Percentiles rank a stretch among this genome's conserved stretches.
phyloP scores from a whole-genome alignment of 2,329 filamentous ascomycete genomes.

The Fusarium denticulatum region DNA sequence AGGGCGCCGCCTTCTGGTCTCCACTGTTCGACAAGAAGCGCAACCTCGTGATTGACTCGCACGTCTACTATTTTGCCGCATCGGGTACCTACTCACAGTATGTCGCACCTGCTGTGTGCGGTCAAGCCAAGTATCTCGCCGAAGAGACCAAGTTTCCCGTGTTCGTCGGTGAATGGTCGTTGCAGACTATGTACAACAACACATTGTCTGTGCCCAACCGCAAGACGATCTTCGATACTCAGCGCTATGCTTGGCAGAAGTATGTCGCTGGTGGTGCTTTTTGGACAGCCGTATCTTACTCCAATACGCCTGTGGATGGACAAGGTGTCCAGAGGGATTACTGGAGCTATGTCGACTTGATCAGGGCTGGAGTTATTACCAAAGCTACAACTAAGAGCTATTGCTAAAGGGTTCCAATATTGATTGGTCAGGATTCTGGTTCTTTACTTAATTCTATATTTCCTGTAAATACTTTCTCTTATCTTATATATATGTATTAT shows the following conservation, averaged over 20 bases:
- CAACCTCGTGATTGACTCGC: not conserved
- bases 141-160: not conserved
- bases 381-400: not conserved
- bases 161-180: not conserved
- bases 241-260: not conserved
- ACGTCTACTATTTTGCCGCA: not conserved
- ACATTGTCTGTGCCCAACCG: not conserved
- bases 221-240: not conserved
- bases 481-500: accelerated
- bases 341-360: not conserved
- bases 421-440: accelerated
- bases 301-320: not conserved
- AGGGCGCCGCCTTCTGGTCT: not conserved
- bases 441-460: accelerated
- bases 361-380: not conserved
- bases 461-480: too few relatives aligned
- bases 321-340: not conserved
- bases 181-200: constrained; percentile 1
- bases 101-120: not conserved
- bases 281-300: not conserved
- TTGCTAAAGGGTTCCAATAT: not conserved
- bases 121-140: not conserved
- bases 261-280: not conserved
- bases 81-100: not conserved
- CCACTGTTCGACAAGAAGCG: not conserved